phyloP scores from a whole-genome alignment of 148 eudicot species.

The Polygonum aviculare region DNA sequence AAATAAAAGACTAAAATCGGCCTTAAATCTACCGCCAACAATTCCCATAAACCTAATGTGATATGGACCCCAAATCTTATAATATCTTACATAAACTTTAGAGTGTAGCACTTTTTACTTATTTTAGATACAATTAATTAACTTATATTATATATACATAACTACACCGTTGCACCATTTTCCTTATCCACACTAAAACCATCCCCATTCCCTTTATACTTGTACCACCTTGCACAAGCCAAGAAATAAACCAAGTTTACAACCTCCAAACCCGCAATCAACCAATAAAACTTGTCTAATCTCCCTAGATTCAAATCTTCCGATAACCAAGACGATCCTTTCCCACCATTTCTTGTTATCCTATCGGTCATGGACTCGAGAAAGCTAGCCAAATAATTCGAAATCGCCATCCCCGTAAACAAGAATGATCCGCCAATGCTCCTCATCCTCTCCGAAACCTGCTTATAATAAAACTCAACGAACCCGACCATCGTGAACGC shows the following conservation, averaged over 20 bases:
- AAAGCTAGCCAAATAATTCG: conserved; percentile 49
- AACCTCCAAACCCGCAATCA: conserved; percentile 37
- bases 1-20: too few relatives aligned
- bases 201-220: conserved; percentile 30
- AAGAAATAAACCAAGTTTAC: conserved; percentile 39
- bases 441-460: conserved; percentile 71
- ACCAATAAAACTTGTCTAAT: conserved; percentile 49
- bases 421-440: conserved; percentile 56
- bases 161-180: neutral
- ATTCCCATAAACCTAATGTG: too few relatives aligned
- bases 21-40: too few relatives aligned
- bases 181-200: neutral
- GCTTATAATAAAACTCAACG: conserved; percentile 52
- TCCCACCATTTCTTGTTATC: conserved; percentile 23
- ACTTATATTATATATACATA: neutral
- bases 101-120: neutral
- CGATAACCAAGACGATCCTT: conserved; percentile 16
- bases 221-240: conserved; percentile 59
- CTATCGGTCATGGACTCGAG: conserved; percentile 21
- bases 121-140: neutral
- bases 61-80: too few relatives aligned
- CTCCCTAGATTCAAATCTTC: conserved; percentile 37
- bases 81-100: neutral
- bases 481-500: conserved; percentile 35
- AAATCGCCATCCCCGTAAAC: conserved; percentile 44